Percentiles rank a stretch among this genome's conserved stretches.
These are phyloP conservation scores for Leavenworthia alabamica DNA, from an alignment of 345 rosid species.

Conservation along the genomic window DNA sequence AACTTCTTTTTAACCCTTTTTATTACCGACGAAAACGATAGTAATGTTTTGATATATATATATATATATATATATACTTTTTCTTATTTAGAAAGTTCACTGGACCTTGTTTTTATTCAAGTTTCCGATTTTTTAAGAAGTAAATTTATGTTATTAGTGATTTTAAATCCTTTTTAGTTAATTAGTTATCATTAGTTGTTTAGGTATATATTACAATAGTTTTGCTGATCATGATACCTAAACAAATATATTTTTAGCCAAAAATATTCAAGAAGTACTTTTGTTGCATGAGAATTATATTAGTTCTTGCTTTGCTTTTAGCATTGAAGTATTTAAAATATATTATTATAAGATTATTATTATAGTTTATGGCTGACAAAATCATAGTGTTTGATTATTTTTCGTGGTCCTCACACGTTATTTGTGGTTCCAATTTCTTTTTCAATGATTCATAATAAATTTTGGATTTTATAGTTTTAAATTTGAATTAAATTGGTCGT, in stretches of 20 bases:
- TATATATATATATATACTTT: no score
- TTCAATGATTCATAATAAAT: background rate
- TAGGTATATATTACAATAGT: background rate
- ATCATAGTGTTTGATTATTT: background rate
- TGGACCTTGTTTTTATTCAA: background rate
- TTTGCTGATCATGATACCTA: background rate
- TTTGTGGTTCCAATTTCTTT: background rate
- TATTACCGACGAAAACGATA: background rate
- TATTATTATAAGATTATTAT: background rate
- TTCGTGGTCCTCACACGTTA: conserved; percentile 28
- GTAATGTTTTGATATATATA: background rate
- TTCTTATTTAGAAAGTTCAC: background rate
- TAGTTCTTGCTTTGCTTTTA: background rate
- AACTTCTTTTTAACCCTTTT: background rate
- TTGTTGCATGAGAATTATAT: background rate
- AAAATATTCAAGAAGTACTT: background rate
- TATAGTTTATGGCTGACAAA: conserved; percentile 3
- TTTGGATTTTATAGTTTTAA: background rate
- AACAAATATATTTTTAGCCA: background rate
- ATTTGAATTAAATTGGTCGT: background rate
- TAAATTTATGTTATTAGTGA: background rate
- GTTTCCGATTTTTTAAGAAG: background rate
- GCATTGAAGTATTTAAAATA: background rate
- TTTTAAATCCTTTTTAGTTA: background rate
- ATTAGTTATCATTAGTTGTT: background rate